Conservation (phyloP, 2,329 filamentous ascomycete genomes). For the Microsporum ferrugineum region DNA sequence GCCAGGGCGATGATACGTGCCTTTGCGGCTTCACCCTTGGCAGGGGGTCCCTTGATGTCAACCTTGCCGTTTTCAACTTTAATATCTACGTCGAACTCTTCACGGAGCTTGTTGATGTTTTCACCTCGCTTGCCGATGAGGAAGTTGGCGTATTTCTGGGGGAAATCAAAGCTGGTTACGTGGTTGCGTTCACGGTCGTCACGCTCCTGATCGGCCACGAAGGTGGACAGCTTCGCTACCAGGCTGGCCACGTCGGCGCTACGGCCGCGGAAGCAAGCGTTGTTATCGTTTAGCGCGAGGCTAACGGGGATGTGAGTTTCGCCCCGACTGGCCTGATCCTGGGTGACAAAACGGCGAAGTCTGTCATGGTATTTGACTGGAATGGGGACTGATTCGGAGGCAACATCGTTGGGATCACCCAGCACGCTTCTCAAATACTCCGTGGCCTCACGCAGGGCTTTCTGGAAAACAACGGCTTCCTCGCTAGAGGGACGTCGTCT, state of each 20-base stretch:
- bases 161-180: slow-evolving; percentile 78
- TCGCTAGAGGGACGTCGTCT: slow-evolving; percentile 44
- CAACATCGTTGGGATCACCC: slow-evolving; percentile 45
- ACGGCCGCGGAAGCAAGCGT: slow-evolving; percentile 66
- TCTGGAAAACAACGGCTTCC: slow-evolving; percentile 47
- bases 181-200: slow-evolving; percentile 91
- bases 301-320: slow-evolving; percentile 47
- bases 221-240: slow-evolving; percentile 59
- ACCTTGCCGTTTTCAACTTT: slow-evolving; percentile 91
- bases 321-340: slow-evolving; percentile 42
- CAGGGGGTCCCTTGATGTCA: slow-evolving; percentile 88
- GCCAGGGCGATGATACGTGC: slow-evolving; percentile 67
- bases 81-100: slow-evolving; percentile 63
- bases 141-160: slow-evolving; percentile 86
- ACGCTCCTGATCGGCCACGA: slow-evolving; percentile 76
- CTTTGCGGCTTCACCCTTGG: slow-evolving; percentile 81
- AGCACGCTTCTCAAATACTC: slow-evolving; percentile 44
- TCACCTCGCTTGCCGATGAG: slow-evolving; percentile 57
- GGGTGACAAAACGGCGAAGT: slow-evolving; percentile 47
- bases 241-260: slow-evolving; percentile 60
- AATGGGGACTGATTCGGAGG: slow-evolving; percentile 43
- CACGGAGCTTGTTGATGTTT: slow-evolving; percentile 57
- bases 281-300: slow-evolving; percentile 40
- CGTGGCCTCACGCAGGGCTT: slow-evolving; percentile 48
- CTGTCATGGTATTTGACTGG: slow-evolving; percentile 54